Evolutionary conservation across 805 yeast species (phyloP), one percentile per base, ranked within the genome.

Genomic region (Candida adriatica): DNA sequence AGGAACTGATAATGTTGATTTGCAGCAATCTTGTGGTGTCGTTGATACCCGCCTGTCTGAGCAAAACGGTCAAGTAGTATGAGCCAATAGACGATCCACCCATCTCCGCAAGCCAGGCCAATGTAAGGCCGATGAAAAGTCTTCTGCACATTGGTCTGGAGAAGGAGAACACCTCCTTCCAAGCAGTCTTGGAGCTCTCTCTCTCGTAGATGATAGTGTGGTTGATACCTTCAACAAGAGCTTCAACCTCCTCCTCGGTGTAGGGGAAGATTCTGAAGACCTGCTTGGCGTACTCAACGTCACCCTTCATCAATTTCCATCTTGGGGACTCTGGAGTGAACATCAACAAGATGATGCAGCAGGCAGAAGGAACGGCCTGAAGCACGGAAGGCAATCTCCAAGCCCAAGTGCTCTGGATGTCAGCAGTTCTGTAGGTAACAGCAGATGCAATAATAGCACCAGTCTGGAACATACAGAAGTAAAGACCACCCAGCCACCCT

Each of bases 31-130:
- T 48, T 29, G 49, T 53, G 11, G 55, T 46, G 20, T 47, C 56
- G 31, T 66, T 64, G 38, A 70, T 68, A 32, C 75, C 74, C 42
- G 39, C 42, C 18, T 38, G 39, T 25, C 26, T 16, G 6, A 38
- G 27, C 15, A 38, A 10, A 5, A 38, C 23, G 4, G 39, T 38
- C 16, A 38, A 24, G 18, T 38, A 35, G 22, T 32, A 34, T 2
- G 42, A 38, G 5, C 42, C 42, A 14, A 35, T 39, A 18, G 34
- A 24, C 5, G 42, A 34, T 3, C 42, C 42, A 27, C 42, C 42
- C 42, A 38, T 35, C 21, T 38, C 39, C 7, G 30, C 24, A 6
- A 38, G 16, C 42, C 42, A 38, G 4, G 27, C 28, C 8, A 38
- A 16, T 18, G 25, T 13, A 6, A 38, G 17, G 9, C 30, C 27